Conservation (phyloP, 306 rosid species). For the Astragalus membranaceus region DNA sequence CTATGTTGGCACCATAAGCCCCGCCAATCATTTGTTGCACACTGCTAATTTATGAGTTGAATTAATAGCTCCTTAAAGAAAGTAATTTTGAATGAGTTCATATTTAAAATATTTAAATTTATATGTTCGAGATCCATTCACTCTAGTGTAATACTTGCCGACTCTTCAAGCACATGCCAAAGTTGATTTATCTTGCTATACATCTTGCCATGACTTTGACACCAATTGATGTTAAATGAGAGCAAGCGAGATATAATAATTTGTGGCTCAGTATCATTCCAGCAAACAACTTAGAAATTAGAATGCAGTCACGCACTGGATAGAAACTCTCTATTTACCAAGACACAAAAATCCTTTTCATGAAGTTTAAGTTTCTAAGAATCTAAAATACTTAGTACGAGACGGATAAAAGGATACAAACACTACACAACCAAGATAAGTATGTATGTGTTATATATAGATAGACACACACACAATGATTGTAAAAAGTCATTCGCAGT, state of each 20-base stretch:
- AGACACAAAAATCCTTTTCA: neutral
- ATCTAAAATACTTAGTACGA: too few relatives aligned
- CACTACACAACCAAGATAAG: too few relatives aligned
- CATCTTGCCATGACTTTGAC: neutral
- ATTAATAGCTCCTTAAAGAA: neutral
- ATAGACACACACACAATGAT: too few relatives aligned
- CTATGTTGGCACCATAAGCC: too few relatives aligned
- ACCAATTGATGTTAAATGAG: neutral
- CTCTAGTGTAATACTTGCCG: neutral
- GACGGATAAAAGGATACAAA: neutral
- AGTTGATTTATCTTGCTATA: neutral
- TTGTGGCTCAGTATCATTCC: neutral
- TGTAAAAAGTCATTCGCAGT: too few relatives aligned
- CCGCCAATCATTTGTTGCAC: too few relatives aligned
- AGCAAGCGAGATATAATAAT: neutral
- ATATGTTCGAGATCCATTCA: neutral
- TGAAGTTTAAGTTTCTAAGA: too few relatives aligned
- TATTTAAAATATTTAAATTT: neutral
- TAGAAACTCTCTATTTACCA: neutral
- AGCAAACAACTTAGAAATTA: neutral
- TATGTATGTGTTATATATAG: too few relatives aligned
- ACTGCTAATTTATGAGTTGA: neutral
- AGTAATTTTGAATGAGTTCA: neutral
- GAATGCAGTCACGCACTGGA: slow-evolving; percentile 2
- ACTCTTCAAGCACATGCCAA: neutral